Percentiles rank a stretch among this genome's conserved stretches.
Conservation (phyloP, 441 rosid species). For the Hura crepitans region DNA sequence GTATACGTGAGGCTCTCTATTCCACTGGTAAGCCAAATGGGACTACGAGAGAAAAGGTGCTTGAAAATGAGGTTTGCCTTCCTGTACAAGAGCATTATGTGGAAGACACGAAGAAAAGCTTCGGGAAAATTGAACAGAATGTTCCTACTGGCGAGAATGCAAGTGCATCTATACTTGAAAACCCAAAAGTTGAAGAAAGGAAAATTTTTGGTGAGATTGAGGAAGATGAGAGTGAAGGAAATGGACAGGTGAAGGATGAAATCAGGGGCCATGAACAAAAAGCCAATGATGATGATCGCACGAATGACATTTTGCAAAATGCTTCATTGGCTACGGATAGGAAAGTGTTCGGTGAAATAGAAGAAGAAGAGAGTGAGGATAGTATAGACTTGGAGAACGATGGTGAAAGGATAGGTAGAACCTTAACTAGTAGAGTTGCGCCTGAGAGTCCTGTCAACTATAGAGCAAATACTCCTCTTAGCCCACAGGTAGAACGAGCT, state of each 20-base stretch:
- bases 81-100: constrained; percentile 24
- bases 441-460: constrained; percentile 22
- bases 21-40: constrained; percentile 29
- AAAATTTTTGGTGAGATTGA: constrained; percentile 46
- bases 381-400: constrained; percentile 21
- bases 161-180: constrained; percentile 21
- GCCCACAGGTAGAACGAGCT: constrained; percentile 74
- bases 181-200: constrained; percentile 17
- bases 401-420: constrained; percentile 18
- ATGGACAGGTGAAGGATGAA: constrained; percentile 20
- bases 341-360: constrained; percentile 48
- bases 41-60: constrained; percentile 24
- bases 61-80: constrained; percentile 17
- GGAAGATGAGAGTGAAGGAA: constrained; percentile 41
- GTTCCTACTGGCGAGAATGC: constrained; percentile 21
- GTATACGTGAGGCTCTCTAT: constrained; percentile 52
- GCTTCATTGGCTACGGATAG: constrained; percentile 16
- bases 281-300: constrained; percentile 16
- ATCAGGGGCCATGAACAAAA: constrained; percentile 15
- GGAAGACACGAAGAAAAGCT: constrained; percentile 14
- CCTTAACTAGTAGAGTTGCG: constrained; percentile 16
- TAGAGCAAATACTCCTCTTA: constrained; percentile 35
- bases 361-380: constrained; percentile 49
- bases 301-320: constrained; percentile 20
- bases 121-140: constrained; percentile 20